Evolutionary conservation across 441 rosid genomes (phyloP).

Genomic region (Pelargonium citronellum): DNA sequence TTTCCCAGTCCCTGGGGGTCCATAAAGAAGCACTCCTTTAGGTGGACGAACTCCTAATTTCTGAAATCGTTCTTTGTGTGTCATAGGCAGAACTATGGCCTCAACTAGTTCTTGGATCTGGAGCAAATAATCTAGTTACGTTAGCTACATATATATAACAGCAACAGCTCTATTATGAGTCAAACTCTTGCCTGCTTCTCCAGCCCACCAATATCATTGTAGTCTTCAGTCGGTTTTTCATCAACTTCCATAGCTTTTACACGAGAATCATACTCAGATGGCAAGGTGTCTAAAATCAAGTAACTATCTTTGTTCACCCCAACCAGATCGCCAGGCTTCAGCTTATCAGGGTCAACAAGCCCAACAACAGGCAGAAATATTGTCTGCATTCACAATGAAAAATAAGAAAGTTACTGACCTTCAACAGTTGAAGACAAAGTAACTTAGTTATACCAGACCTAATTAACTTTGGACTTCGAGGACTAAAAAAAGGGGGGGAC

Average conservation of each 20-base stretch:
- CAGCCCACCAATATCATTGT: constrained; percentile 91
- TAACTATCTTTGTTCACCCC: constrained; percentile 98
- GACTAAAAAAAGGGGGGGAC: background rate
- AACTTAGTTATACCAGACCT: background rate
- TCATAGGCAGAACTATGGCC: constrained; percentile 97
- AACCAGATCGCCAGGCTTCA: constrained; percentile 95
- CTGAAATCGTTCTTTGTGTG: constrained; percentile 85
- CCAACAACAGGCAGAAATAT: constrained; percentile 95
- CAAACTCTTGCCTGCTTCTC: constrained; percentile 43
- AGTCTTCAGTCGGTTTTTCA: constrained; percentile 95
- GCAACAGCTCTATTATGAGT: background rate
- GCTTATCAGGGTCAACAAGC: constrained; percentile 86
- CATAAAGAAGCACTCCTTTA: constrained; percentile 88
- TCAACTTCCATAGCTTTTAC: constrained; percentile 99
- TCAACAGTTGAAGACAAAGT: background rate
- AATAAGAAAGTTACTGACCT: background rate
- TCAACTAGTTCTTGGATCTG: constrained; percentile 99
- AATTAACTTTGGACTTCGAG: background rate
- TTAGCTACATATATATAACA: background rate
- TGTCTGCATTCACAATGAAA: constrained; percentile 45
- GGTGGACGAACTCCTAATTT: constrained; percentile 95
- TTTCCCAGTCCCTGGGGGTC: constrained; percentile 98
- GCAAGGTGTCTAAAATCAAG: constrained; percentile 83
- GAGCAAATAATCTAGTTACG: constrained; percentile 12
- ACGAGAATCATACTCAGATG: constrained; percentile 90